Base-by-base conservation (phyloP, 2,329 filamentous ascomycete genomes). In the Fusarium clavum region DNA sequence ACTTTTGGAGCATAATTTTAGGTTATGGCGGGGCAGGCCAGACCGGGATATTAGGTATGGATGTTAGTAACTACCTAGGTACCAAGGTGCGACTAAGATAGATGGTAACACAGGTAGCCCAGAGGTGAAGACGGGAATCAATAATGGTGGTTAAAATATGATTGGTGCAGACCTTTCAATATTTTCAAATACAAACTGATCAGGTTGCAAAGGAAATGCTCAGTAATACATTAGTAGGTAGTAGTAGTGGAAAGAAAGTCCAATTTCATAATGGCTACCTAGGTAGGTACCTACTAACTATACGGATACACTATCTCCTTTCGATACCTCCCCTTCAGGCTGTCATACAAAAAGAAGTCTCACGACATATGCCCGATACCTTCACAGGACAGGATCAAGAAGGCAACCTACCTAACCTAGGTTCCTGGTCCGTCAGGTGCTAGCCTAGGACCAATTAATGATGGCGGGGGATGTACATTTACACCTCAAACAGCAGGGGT, bases 381-480 rank as follows among this genome's bases (percentile, higher is more conserved):
- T 34, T 34, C 16, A 72, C n/a, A 38, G 48, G 9, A 34, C 32
- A 34, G 32, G 32, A 34, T 12, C 12, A 30, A 30, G 29, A 34
- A 34, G 32, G 30, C 30, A 29, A 29, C 27, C 27, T 29, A 5
- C 20, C 20, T 20, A 20, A 20, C 20, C 20, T 20, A 72, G 63
- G 70, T 67, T 58, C 56, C 65, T 67, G 59, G 66, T 72, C 61
- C 58, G 51, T 60, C 55, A 61, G 52, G 47, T 61, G 59, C 52
- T 61, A 22, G 55, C 24, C 24, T 25, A 45, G n/a, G 20, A 43
- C 54, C 45, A 57, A 47, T 40, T 45, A 6, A 54, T 57, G 46
- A 65, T 71, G 58, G 67, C 22, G 65, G 67, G 64, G 67, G 60
- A 67, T 58, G 72, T 72, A 72, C 65, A 24, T n/a, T 51, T 46